Evolutionary conservation across 108 stramenopile genomes (phyloP), one percentile per base, ranked within the genome.

Genomic region (Cafeteria roenbergensis): DNA sequence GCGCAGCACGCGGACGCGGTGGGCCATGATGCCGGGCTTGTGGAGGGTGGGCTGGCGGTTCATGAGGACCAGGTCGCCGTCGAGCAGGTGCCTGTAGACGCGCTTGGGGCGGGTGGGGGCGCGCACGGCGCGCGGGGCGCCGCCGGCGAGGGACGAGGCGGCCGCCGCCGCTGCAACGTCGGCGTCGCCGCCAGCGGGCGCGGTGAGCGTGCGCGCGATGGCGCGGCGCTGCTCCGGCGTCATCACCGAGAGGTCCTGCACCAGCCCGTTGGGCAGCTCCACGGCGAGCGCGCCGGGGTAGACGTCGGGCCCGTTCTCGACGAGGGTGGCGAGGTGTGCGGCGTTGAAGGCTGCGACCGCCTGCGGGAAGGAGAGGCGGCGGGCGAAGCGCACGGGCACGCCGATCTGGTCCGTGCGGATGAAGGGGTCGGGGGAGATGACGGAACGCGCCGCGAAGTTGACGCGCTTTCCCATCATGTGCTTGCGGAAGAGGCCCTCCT

Each of bases 391-490:
- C 4, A 89, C 77, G 3, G 98, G 98, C 33, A 99, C 73, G n/a
- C 98, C 98, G 51, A 99, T 91, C 77, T 99, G 95, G 65, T 93
- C 89, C 30, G 91, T 91, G 59, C 95, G 93, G 53, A 96, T 77
- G 75, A 92, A 94, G 30, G 94, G 94, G 60, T 96, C 94, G 17
- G 97, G 97, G 34, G 90, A 90, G 67, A 97, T 94, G 51, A 95
- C 94, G 32, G 88, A 90, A 0, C 98, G 88, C 64, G 95, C 97
- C 1, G 90, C 86, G 69, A 78, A 95, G 77, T 99, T 89, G 63
- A 99, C 98, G 42, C 98, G 93, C 72, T 99, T 99, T 12, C 98
- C 98, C 98, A 99, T 99, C 98, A 99, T 99, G 75, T 99, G 91
- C 71, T 83, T 83, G 25, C 76, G 81, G 75, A 99, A 99, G 33